Base-by-base conservation (phyloP, 2,329 filamentous ascomycete genomes). In the Cordyceps tenuipes region DNA sequence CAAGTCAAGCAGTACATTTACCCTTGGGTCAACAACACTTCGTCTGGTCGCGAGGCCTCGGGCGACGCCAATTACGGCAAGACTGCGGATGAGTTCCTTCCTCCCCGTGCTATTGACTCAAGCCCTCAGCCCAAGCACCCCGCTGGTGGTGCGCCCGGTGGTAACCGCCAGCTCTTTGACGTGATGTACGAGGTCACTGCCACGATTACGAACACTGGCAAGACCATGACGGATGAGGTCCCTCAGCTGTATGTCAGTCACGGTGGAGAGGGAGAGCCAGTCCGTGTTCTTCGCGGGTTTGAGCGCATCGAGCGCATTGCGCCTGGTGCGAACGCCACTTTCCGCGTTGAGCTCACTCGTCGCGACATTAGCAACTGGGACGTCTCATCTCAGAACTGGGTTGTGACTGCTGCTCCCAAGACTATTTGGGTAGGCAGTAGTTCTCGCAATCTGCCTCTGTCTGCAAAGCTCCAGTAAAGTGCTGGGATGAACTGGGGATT, bases 281-380 rank as follows among this genome's bases (percentile, higher is more conserved):
- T 77, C 3, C 75, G 80, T 29, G 78, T 85, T 3, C 84, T 97
- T 15, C 86, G 93, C 63, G 87, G 87, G 49, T 97, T 97, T 68
- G 89, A 95, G 61, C 84, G 90, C 51, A 73, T 96, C 61, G 71
- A 75, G 63, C 80, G 78, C 54, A 85, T 97, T 63, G 77, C 82
- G 4, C 81, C 90, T 0, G 90, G 90, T n/a, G 72, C 84, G 72
- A 84, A 80, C 56, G 79, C 76, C 3, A 82, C 79, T 2, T 95
- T 94, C 77, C 78, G 72, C 0, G 85, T 83, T 0, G 81, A 85
- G 17, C 73, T 97, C 59, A 91, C 86, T 6, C 82, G 92, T 44
- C 85, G 91, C 60, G 93, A 97, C 69, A 66, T 97, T 60, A 91
- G 87, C 70, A 94, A 91, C 76, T 97, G 93, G 92, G 90, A 96